Conservation (phyloP, 768 basidiomycete genomes). For the Dacryopinax primogenitus region DNA sequence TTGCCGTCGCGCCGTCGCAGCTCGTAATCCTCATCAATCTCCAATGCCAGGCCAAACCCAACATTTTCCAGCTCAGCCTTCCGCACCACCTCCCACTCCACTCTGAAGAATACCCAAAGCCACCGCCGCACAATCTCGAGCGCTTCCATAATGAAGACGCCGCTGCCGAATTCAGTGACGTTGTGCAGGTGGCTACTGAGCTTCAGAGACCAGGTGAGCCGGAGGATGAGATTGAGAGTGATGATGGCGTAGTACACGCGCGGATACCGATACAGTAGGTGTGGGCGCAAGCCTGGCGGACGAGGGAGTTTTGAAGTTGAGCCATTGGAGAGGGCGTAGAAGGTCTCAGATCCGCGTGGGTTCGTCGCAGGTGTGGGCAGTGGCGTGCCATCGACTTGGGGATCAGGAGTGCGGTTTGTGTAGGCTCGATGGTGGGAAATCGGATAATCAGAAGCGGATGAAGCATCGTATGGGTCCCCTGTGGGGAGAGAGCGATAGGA, state of each 20-base stretch:
- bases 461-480: not conserved
- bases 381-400: not conserved
- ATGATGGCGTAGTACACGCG: constrained; percentile 70
- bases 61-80: constrained; percentile 25
- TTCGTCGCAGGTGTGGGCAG: not conserved
- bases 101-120: constrained; percentile 95
- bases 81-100: constrained; percentile 92
- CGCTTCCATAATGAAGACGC: constrained; percentile 82
- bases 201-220: constrained; percentile 90
- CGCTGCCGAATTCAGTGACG: constrained; percentile 59
- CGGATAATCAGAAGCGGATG: not conserved
- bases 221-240: constrained; percentile 69
- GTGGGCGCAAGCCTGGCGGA: constrained; percentile 61
- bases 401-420: not conserved
- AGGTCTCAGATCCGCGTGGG: not conserved
- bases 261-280: constrained; percentile 65
- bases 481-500: not conserved
- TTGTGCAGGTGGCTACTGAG: constrained; percentile 74
- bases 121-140: constrained; percentile 82
- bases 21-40: constrained; percentile 7
- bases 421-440: not conserved
- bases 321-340: not conserved
- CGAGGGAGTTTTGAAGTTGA: constrained; percentile 23
- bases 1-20: constrained; percentile 6
- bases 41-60: not conserved